phyloP scores from a whole-genome alignment of 2,329 filamentous ascomycete species.

The Rachicladosporium sp. region DNA sequence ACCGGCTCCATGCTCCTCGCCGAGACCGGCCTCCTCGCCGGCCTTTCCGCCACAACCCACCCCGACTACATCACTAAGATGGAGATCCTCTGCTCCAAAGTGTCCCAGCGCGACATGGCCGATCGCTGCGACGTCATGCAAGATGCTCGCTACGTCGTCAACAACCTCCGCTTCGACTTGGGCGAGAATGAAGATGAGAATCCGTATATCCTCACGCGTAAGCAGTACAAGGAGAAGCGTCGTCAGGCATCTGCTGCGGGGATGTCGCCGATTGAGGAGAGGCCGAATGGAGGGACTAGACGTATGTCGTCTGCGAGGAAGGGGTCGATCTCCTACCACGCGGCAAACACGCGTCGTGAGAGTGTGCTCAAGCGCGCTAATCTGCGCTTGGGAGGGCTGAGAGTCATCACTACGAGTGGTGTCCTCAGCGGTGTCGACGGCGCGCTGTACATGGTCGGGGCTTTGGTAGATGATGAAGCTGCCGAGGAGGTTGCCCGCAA shows the following conservation, averaged over 20 bases:
- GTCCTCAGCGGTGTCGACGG: constrained; percentile 73
- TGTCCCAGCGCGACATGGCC: constrained; percentile 54
- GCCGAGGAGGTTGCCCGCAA: constrained; percentile 62
- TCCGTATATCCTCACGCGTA: constrained; percentile 68
- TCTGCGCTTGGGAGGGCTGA: constrained; percentile 55
- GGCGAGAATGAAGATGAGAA: constrained; percentile 68
- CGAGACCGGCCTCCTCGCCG: constrained; percentile 62
- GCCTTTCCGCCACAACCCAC: constrained; percentile 71
- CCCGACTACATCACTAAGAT: constrained; percentile 68
- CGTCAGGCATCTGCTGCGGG: constrained; percentile 28
- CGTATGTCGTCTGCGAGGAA: constrained; percentile 44
- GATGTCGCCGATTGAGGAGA: constrained; percentile 18
- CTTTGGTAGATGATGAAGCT: constrained; percentile 64
- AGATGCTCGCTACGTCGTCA: constrained; percentile 77
- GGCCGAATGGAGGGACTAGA: constrained; percentile 19
- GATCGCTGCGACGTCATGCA: constrained; percentile 67
- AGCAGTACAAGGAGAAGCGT: constrained; percentile 39
- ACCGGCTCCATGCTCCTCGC: constrained; percentile 69
- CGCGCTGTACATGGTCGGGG: constrained; percentile 71
- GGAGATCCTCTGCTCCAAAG: constrained; percentile 68
- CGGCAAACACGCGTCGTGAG: constrained; percentile 62
- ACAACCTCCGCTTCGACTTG: constrained; percentile 79
- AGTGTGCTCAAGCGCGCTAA: constrained; percentile 66
- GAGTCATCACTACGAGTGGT: constrained; percentile 71
- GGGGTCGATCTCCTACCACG: constrained; percentile 72